Conservation (phyloP, 768 basidiomycete genomes). For the Aureoboletus auriporus region DNA sequence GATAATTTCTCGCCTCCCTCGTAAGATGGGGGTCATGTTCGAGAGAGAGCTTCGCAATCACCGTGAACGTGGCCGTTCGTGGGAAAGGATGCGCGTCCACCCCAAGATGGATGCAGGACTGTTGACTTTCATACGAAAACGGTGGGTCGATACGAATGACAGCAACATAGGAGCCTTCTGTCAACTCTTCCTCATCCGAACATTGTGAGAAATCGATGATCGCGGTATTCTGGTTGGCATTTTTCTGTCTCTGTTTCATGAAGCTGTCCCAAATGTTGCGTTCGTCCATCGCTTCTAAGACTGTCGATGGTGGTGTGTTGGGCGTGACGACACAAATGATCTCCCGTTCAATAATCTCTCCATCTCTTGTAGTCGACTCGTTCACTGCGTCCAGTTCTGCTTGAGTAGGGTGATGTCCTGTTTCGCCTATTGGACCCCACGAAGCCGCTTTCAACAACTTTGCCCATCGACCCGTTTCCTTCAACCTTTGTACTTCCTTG, state of each 20-base stretch:
- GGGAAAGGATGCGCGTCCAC: constrained; percentile 2
- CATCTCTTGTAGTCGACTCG: constrained; percentile 3
- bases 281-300: not conserved
- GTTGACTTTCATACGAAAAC: constrained; percentile 5
- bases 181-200: too few relatives aligned
- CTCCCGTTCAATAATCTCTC: constrained; percentile 18
- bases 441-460: constrained; percentile 11
- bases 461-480: constrained; percentile 20
- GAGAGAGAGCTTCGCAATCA: constrained; percentile 44
- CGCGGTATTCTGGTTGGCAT: too few relatives aligned
- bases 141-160: constrained; percentile 14
- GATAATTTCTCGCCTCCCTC: constrained; percentile 27
- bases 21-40: constrained; percentile 35
- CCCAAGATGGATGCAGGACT: too few relatives aligned
- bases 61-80: constrained; percentile 35
- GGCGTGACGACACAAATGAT: constrained; percentile 8
- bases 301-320: not conserved
- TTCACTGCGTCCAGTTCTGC: constrained; percentile 1
- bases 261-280: not conserved
- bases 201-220: too few relatives aligned
- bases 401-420: not conserved
- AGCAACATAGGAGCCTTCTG: not conserved
- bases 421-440: constrained; percentile 10
- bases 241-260: not conserved
- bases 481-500: constrained; percentile 18